Evolutionary conservation across 768 basidiomycete genomes (phyloP).

Genomic region (Podaxis pistillaris): DNA sequence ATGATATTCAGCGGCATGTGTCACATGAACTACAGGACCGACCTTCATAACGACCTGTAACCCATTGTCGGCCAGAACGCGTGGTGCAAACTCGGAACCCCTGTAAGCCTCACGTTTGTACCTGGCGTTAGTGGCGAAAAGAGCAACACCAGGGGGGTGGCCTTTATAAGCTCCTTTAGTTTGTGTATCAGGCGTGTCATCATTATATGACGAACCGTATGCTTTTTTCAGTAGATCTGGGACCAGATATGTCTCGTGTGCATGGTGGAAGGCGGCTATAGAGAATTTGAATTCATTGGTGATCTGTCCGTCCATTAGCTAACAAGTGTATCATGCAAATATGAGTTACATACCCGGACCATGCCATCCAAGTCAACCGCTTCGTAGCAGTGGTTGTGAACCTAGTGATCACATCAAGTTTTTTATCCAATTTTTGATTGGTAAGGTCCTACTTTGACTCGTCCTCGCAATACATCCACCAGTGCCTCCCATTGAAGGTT

Average conservation of each 20-base stretch:
- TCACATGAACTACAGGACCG: background rate
- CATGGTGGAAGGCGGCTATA: constrained; percentile 75
- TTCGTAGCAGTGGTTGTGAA: constrained; percentile 58
- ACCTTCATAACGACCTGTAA: constrained; percentile 78
- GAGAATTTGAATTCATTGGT: constrained; percentile 71
- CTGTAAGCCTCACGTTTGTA: constrained; percentile 81
- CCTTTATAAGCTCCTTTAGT: constrained; percentile 31
- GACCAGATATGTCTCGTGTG: constrained; percentile 85
- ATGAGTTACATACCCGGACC: constrained; percentile 44
- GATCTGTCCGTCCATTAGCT: constrained; percentile 27
- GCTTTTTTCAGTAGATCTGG: constrained; percentile 73
- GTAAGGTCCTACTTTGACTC: constrained; percentile 52
- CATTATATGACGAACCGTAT: constrained; percentile 41
- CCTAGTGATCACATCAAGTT: constrained; percentile 26
- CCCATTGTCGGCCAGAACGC: constrained; percentile 64
- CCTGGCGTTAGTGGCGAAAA: constrained; percentile 59
- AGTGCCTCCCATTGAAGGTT: constrained; percentile 73
- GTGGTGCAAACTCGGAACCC: constrained; percentile 76
- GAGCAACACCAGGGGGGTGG: constrained; percentile 65
- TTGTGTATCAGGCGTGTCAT: background rate
- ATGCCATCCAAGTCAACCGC: constrained; percentile 71
- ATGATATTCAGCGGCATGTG: background rate
- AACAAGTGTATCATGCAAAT: background rate
- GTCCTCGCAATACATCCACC: constrained; percentile 75
- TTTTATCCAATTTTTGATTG: background rate